A percentile compares a stretch with the other conserved stretches of the same genome.
Conservation (phyloP, 805 yeast species). For the Middelhovenomyces tepae region DNA sequence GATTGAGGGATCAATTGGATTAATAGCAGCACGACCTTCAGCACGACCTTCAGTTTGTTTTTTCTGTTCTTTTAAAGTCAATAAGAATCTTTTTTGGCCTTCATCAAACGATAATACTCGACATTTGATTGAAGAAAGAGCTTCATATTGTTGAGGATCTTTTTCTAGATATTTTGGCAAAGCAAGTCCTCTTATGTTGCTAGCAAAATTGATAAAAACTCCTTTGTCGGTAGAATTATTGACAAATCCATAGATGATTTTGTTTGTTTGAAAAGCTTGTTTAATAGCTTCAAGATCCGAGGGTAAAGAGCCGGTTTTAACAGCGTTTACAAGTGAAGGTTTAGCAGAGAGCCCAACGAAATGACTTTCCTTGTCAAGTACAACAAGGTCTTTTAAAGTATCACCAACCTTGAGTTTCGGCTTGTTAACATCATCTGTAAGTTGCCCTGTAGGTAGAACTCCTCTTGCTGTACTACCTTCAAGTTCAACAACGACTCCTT, state of each 20-base stretch:
- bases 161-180: slow-evolving; percentile 49
- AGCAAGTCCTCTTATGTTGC: slow-evolving; percentile 73
- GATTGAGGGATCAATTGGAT: slow-evolving; percentile 54
- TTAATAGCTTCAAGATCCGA: slow-evolving; percentile 47
- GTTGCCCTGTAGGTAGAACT: slow-evolving; percentile 58
- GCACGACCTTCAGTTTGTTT: slow-evolving; percentile 21
- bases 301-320: slow-evolving; percentile 49
- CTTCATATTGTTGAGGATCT: no score
- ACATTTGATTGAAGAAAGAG: slow-evolving; percentile 33
- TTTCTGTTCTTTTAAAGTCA: slow-evolving; percentile 40
- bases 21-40: slow-evolving; percentile 33
- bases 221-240: slow-evolving; percentile 74
- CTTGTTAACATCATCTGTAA: slow-evolving; percentile 69
- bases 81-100: slow-evolving; percentile 58
- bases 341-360: slow-evolving; percentile 58
- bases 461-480: slow-evolving; percentile 48
- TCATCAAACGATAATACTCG: slow-evolving; percentile 61
- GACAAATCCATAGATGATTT: slow-evolving; percentile 50
- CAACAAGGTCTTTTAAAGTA: slow-evolving; percentile 44
- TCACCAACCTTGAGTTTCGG: slow-evolving; percentile 51
- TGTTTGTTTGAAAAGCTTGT: slow-evolving; percentile 29
- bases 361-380: slow-evolving; percentile 56
- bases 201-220: slow-evolving; percentile 73
- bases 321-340: slow-evolving; percentile 56
- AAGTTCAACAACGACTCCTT: slow-evolving; percentile 58